Base-by-base conservation (phyloP, 768 basidiomycete genomes). In the Phylloporus scabripes region DNA sequence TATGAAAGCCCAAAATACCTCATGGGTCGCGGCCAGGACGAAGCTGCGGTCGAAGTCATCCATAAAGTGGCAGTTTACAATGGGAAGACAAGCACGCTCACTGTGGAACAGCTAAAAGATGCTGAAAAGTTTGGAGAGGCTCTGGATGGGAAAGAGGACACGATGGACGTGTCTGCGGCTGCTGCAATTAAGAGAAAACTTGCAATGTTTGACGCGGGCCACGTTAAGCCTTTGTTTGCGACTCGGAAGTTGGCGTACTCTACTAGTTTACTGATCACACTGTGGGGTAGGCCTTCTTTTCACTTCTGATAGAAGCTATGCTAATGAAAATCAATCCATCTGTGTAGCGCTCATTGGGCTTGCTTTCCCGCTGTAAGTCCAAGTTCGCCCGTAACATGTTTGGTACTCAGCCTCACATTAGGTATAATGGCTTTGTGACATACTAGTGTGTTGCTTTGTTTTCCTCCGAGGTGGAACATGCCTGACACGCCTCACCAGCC, bases 1-100 rank as follows among this genome's bases (percentile, higher is more conserved):
- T 72, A 80, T 48, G 85, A 88, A 62, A 81, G 80, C 51, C 87
- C 86, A 1, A 82, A 84, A 52, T 88, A 77, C 60, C 76, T 85
- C 37, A 82, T 87, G 72, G 80, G 82, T 7, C 77, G 80, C 51
- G 86, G 86, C 9, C 64, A 67, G 33, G 85, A 86, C 53, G 74
- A 72, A 18, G 67, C 74, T 17, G 87, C 85, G 0, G 80, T 86
- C 5, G 74, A 77, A 17, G 68, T 85, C 44, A 67, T 88, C 17
- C 81, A 82, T 47, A 70, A 72, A 24, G 73, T 89, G 7, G 87
- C 86, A 3, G 61, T 65, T 21, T 75, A 78, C 52, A 89, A 89
- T 54, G 74, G 79, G 2, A 80, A 57, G 52, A 71, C 62, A 28
- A 74, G 70, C 43, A 65, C 38, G 48, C 64, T 87, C 37, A 77